Base-by-base conservation (phyloP, 2,329 filamentous ascomycete genomes). In the Scytalidium lignicola region DNA sequence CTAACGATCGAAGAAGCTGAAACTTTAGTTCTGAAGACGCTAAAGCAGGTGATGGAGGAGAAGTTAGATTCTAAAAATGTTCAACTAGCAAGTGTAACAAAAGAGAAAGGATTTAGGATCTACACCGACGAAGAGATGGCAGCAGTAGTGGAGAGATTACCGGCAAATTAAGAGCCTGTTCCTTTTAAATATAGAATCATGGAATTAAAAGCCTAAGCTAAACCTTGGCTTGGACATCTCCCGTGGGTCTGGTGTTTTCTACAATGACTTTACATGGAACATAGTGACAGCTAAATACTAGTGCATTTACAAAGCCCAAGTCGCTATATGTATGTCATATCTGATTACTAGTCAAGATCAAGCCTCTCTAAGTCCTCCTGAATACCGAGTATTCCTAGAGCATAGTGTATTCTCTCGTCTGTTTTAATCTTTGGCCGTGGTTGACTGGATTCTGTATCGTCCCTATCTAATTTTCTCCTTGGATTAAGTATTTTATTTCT, bases 1-100 rank as follows among this genome's bases (percentile, higher is more conserved):
- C 79, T 99, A 55, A 96, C 91, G 40, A 85, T 99, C 55, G 76
- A 80, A 50, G 93, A 99, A 67, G 93, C 93, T 51, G 93, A 99
- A 75, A 93, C 91, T 3, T 75, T 99, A 58, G 91, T 96, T 46
- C 77, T 99, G 65, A 97, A 97, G 82, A 99, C 93, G 32, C 72
- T 99, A 69, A 99, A 97, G 80, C 93, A 99, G 74, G 93, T 99
- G 60, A 99, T 99, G 93, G 93, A 99, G 74, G 93, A 99, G 83
- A 99, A 99, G 77, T 79, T 99, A 53, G 93, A 99, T 68, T 82
- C 90, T 56, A 99, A 99, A 82, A 99, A 99, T 67, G 93, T 99
- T 58, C 93, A 99, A 76, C 73, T 99, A 60, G 93, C 93, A 47
- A 97, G 92, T 67, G 93, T 99, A 50, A 99, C 93, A 55, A 95